Evolutionary conservation across 1,139 yeast genomes (phyloP).

Genomic region (Taphrina betulina): DNA sequence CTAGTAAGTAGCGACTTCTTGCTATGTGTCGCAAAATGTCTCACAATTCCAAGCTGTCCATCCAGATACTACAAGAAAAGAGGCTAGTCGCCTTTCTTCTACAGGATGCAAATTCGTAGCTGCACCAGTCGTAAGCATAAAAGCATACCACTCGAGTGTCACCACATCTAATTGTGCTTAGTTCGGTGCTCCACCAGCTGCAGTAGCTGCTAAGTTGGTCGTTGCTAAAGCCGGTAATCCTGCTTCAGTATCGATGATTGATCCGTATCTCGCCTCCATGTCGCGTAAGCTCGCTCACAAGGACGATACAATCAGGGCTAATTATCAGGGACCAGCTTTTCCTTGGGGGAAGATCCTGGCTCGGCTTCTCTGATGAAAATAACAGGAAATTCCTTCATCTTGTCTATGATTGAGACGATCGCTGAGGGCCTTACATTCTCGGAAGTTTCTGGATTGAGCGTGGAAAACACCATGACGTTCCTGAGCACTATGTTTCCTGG

Average conservation of each 20-base stretch:
- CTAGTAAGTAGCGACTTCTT: slow-evolving; percentile 2
- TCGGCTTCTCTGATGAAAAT: slow-evolving; percentile 41
- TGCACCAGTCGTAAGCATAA: slow-evolving; percentile 43
- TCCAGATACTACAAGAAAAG: slow-evolving; percentile 41
- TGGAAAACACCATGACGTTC: slow-evolving; percentile 36
- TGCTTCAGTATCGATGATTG: slow-evolving; percentile 37
- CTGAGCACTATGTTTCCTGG: slow-evolving; percentile 35
- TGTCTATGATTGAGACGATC: slow-evolving; percentile 42
- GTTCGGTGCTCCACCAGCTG: slow-evolving; percentile 43
- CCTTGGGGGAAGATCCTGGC: slow-evolving; percentile 40
- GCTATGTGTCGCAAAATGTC: neutral
- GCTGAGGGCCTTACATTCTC: slow-evolving; percentile 42
- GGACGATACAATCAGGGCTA: no score
- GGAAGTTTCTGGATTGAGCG: slow-evolving; percentile 41
- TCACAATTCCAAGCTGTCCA: slow-evolving; percentile 39
- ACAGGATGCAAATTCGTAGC: slow-evolving; percentile 41
- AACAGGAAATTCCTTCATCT: slow-evolving; percentile 42
- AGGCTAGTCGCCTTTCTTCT: slow-evolving; percentile 34
- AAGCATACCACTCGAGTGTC: no score
- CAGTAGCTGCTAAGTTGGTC: slow-evolving; percentile 41
- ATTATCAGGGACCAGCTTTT: slow-evolving; percentile 36
- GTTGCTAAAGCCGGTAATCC: slow-evolving; percentile 42
- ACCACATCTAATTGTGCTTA: no score
- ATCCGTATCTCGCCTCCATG: slow-evolving; percentile 37
- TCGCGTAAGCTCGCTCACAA: slow-evolving; percentile 10